Evolutionary conservation across 768 basidiomycete genomes (phyloP).

Genomic region (Suillus bovinus): DNA sequence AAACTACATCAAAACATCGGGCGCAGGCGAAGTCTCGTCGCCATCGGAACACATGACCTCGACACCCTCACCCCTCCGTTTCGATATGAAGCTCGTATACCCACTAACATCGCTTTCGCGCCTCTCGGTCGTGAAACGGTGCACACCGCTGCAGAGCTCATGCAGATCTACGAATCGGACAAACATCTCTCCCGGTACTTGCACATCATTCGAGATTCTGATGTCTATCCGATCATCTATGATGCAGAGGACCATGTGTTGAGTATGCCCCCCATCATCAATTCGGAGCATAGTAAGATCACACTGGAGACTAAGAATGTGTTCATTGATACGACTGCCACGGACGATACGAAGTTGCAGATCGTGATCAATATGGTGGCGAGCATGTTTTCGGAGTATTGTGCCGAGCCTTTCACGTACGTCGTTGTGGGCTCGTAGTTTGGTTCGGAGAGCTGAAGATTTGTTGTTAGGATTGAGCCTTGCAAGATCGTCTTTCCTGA

Average conservation of each 20-base stretch:
- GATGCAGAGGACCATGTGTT: conserved; percentile 84
- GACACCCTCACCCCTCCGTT: conserved; percentile 88
- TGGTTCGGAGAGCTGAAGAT: neutral
- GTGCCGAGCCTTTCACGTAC: conserved; percentile 88
- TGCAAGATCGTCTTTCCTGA: conserved; percentile 82
- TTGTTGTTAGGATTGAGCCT: conserved; percentile 77
- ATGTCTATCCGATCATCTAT: conserved; percentile 98
- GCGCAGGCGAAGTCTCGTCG: conserved; percentile 83
- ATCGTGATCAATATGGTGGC: conserved; percentile 94
- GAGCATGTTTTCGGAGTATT: conserved; percentile 99
- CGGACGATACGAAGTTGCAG: conserved; percentile 93
- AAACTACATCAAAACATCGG: conserved; percentile 98
- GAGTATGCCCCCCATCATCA: conserved; percentile 98
- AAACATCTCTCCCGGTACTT: conserved; percentile 89
- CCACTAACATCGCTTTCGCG: conserved; percentile 88
- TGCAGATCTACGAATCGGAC: conserved; percentile 95
- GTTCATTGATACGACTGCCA: conserved; percentile 97
- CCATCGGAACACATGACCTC: conserved; percentile 97
- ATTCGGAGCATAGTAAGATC: conserved; percentile 97
- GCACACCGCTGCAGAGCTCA: conserved; percentile 87
- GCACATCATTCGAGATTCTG: conserved; percentile 90
- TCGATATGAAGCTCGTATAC: conserved; percentile 79
- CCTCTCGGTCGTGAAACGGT: conserved; percentile 79
- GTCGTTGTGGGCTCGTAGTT: conserved; percentile 27
- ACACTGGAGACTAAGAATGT: conserved; percentile 90